Conservation (phyloP, 78 protist species). For the Isochrysis galbana region DNA sequence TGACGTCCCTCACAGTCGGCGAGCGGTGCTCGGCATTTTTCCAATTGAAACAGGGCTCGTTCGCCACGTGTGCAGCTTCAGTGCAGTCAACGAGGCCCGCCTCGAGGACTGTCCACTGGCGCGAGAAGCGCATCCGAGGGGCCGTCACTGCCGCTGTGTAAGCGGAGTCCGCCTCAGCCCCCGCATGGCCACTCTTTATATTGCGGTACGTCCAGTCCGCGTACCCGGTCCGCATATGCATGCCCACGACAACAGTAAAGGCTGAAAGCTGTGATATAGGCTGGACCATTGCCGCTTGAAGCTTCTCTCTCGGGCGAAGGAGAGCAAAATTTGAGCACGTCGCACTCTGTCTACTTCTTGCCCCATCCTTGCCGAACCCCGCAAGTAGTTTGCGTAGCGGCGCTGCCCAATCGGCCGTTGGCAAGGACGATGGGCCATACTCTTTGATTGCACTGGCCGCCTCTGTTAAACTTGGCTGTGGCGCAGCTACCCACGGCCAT, state of each 20-base stretch:
- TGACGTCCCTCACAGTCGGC: neutral
- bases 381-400: too few species aligned
- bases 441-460: too few species aligned
- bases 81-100: neutral
- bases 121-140: neutral
- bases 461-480: too few species aligned
- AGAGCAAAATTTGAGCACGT: neutral
- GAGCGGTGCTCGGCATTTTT: neutral
- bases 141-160: neutral
- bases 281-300: neutral
- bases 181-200: neutral
- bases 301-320: neutral
- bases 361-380: too few species aligned
- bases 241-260: neutral
- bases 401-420: too few species aligned
- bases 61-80: neutral
- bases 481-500: too few species aligned
- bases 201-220: constrained; percentile 1
- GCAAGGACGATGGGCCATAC: too few species aligned
- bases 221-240: constrained; percentile 20
- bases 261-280: neutral
- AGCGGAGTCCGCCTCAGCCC: neutral
- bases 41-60: neutral
- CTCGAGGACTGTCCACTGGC: neutral
- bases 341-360: too few species aligned